Evolutionary conservation across 345 rosid species (phyloP), one percentile per base, ranked within the genome.

Genomic region (Laguncularia racemosa): DNA sequence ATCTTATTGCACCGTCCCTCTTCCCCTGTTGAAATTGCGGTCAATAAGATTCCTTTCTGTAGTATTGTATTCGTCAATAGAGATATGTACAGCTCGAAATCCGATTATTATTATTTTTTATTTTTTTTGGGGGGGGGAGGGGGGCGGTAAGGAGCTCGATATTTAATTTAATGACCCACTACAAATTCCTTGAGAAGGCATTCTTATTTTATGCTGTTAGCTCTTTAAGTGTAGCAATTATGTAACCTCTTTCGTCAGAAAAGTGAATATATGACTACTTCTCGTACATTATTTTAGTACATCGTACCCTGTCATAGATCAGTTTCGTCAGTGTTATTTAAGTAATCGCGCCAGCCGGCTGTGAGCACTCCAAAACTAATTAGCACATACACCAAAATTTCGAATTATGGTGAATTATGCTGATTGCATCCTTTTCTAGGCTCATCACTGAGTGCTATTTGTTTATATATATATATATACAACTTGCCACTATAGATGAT

Each of bases 11-110:
- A 4, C 1, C 19, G 3, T 50, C 51, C 44, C 55, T 12, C 50
- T 13, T 46, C 44, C 72, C 51, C 66, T 59, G 74, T 67, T 74
- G 51, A 68, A 66, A 55, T 58, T 46, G 23, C 70, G 61, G 76
- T 68, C 77, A 68, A 70, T 38, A 53, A 67, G 77, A 78, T 81
- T 78, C 86, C 79, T 64, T 69, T 8, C 56, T 54, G 59, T 54
- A 62, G 59, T 57, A 57, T 44, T 60, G 63, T 46, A 64, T 71
- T 74, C 56, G 40, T 51, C 62, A 59, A 9, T 9, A 9, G 7
- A 33, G 14, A 55, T 50, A 6, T 23, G 55, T 55, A 55, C 26
- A 23, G 57, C 80, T 26, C n/a, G n/a, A n/a, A n/a, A n/a, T n/a
- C n/a, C n/a, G n/a, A n/a, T n/a, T n/a, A n/a, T n/a, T n/a, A n/a